Conservation (phyloP, 768 basidiomycete genomes). For the Pleurotus giganteus region DNA sequence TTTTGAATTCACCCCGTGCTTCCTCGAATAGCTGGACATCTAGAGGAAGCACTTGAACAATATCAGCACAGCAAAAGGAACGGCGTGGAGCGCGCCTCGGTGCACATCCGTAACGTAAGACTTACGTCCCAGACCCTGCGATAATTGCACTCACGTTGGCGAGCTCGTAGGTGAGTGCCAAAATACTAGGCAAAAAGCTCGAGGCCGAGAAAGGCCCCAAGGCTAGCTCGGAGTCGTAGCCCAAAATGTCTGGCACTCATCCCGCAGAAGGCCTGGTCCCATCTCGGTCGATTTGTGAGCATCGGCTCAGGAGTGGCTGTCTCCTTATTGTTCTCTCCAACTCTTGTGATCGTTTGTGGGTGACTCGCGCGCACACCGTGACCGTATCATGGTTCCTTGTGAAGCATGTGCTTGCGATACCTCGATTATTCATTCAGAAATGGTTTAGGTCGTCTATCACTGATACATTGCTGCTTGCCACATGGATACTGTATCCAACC, state of each 20-base stretch:
- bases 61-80: conserved; percentile 77
- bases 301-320: neutral
- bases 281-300: too few species aligned
- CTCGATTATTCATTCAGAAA: too few species aligned
- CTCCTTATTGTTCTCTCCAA: neutral
- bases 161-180: conserved; percentile 67
- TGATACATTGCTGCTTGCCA: too few species aligned
- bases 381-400: too few species aligned
- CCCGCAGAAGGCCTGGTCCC: neutral
- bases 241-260: neutral
- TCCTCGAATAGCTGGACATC: conserved; percentile 57
- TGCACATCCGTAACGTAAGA: conserved; percentile 80
- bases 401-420: too few species aligned
- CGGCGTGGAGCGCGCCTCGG: conserved; percentile 78
- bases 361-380: too few species aligned
- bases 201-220: conserved; percentile 39
- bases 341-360: neutral
- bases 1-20: conserved; percentile 20
- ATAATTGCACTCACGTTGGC: neutral
- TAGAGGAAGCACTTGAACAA: conserved; percentile 78
- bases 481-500: too few species aligned
- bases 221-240: neutral
- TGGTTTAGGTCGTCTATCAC: too few species aligned
- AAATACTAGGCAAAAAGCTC: conserved; percentile 66
- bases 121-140: neutral